Percentiles rank a stretch among this genome's conserved stretches.
These are phyloP conservation scores for Leccinum cinnamomeum DNA, from an alignment of 1,284 basidiomycete genomes.

Conservation along the genomic window DNA sequence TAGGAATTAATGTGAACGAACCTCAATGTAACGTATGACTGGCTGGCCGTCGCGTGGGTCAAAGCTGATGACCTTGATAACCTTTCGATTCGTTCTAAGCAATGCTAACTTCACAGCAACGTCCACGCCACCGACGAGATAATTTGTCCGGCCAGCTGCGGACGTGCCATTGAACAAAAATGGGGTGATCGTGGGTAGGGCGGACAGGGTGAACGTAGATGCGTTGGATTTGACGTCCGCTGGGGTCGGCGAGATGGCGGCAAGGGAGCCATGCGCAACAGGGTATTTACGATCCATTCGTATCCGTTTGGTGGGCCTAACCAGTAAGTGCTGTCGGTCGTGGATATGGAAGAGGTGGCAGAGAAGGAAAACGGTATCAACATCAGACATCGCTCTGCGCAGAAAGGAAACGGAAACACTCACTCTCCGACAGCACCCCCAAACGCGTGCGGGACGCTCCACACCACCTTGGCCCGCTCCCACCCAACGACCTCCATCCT, in stretches of 20 bases:
- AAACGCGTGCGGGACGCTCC: constrained; percentile 78
- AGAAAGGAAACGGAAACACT: constrained; percentile 23
- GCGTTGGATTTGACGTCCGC: constrained; percentile 59
- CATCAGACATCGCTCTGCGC: not conserved
- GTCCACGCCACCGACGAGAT: constrained; percentile 38
- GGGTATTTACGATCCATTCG: constrained; percentile 64
- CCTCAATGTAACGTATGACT: no score
- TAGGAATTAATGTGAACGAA: no score
- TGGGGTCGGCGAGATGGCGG: constrained; percentile 63
- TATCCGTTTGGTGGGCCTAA: constrained; percentile 60
- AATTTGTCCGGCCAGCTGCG: constrained; percentile 25
- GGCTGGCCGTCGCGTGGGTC: no score
- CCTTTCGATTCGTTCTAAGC: no score
- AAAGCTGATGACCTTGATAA: no score
- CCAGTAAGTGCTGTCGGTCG: constrained; percentile 50
- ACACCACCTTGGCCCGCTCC: constrained; percentile 54
- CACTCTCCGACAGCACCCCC: constrained; percentile 54
- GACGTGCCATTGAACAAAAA: constrained; percentile 40
- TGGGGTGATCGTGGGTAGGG: constrained; percentile 40
- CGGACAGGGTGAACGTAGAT: constrained; percentile 48
- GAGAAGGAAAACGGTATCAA: not conserved
- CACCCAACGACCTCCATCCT: constrained; percentile 61
- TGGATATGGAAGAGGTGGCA: no score
- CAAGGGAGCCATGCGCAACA: constrained; percentile 66
- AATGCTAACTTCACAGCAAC: constrained; percentile 30